Conservation (phyloP, 805 yeast species). For the Candida taoyuanica region DNA sequence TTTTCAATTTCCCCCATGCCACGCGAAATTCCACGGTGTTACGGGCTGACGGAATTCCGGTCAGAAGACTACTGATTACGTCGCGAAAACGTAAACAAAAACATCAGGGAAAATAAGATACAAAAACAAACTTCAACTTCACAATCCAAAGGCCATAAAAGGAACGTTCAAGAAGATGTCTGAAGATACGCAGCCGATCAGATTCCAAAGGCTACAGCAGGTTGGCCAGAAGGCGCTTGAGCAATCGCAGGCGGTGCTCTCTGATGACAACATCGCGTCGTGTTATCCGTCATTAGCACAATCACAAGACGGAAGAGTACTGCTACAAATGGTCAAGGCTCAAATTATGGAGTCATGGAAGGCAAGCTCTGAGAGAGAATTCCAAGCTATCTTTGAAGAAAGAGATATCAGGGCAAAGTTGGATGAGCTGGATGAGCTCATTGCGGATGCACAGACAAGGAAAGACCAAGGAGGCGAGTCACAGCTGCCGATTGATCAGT, state of each 20-base stretch:
- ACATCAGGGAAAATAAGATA: conserved; percentile 1
- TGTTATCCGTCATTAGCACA: conserved; percentile 49
- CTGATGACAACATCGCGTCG: conserved; percentile 41
- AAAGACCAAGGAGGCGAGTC: conserved; percentile 2
- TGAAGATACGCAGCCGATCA: conserved; percentile 10
- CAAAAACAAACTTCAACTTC: conserved; percentile 13
- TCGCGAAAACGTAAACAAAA: conserved; percentile 6
- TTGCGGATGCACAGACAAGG: conserved; percentile 31
- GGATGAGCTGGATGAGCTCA: conserved; percentile 41
- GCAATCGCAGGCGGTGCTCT: conserved; percentile 44
- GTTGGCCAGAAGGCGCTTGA: conserved; percentile 49
- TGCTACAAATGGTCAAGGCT: conserved; percentile 40
- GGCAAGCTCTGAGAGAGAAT: conserved; percentile 39
- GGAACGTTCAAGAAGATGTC: conserved; percentile 1
- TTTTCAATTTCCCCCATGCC: conserved; percentile 24
- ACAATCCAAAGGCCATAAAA: not conserved
- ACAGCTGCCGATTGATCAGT: conserved; percentile 18
- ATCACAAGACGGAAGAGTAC: conserved; percentile 36
- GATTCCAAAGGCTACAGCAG: conserved; percentile 43
- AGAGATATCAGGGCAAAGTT: conserved; percentile 37
- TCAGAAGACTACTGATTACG: too few species aligned
- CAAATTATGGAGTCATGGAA: conserved; percentile 47
- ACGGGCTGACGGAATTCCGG: too few species aligned
- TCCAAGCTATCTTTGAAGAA: conserved; percentile 46
- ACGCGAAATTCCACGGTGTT: conserved; percentile 10